Percentiles rank a stretch among this genome's conserved stretches.
phyloP scores from a whole-genome alignment of 805 yeast species.

The Hanseniaspora nectarophila region DNA sequence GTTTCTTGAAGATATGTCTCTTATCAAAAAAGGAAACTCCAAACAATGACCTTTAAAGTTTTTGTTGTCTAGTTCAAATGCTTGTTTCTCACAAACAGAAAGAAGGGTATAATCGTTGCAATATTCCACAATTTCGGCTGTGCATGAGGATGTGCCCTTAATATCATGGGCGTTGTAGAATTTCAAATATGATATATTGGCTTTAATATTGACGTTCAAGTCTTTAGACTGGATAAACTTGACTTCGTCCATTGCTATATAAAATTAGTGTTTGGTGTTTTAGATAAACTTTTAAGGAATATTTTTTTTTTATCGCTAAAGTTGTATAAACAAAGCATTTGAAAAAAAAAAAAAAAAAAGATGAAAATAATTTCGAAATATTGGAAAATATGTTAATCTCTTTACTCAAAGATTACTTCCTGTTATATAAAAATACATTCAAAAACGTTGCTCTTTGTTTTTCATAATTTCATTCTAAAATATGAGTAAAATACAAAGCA shows the following conservation, averaged over 20 bases:
- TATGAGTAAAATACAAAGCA: too few relatives aligned
- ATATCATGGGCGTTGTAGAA: not conserved
- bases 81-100: not conserved
- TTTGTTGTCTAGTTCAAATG: not conserved
- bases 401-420: too few relatives aligned
- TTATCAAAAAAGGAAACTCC: conserved; percentile 1
- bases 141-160: not conserved
- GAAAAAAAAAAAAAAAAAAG: not conserved
- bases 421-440: too few relatives aligned
- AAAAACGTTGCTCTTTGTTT: too few relatives aligned
- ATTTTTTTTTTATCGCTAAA: not conserved
- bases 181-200: not conserved
- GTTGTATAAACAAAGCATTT: not conserved
- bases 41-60: not conserved
- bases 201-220: not conserved
- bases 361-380: too few relatives aligned
- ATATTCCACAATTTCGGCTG: conserved; percentile 1
- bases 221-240: not conserved
- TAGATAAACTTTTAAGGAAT: not conserved
- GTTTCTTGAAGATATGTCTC: conserved; percentile 4
- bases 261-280: not conserved
- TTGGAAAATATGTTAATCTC: too few relatives aligned
- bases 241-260: not conserved
- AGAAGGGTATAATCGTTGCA: not conserved
- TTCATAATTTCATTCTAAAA: too few relatives aligned